Evolutionary conservation across 495 filamentous ascomycete genomes (phyloP).

Genomic region (Neurospora pannonica): DNA sequence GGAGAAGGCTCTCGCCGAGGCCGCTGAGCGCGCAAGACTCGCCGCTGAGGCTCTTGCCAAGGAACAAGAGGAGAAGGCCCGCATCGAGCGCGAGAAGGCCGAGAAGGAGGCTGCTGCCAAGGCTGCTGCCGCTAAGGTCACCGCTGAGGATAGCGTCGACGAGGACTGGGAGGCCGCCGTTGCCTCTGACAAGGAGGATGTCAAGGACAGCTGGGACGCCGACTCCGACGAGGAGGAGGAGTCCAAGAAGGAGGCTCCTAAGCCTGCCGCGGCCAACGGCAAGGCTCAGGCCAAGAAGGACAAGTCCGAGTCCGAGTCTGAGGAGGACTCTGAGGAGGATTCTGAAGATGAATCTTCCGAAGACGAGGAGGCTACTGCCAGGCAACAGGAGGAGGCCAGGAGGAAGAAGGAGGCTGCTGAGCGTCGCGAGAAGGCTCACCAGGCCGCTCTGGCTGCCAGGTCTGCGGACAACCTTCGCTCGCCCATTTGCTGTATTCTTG

Average conservation of each 20-base stretch:
- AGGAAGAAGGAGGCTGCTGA: slow-evolving; percentile 88
- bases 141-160: slow-evolving; percentile 48
- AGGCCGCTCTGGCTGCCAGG: slow-evolving; percentile 82
- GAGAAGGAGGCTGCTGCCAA: slow-evolving; percentile 48
- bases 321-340: slow-evolving; percentile 23
- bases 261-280: slow-evolving; percentile 27
- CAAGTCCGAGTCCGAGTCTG: slow-evolving; percentile 17
- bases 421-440: slow-evolving; percentile 75
- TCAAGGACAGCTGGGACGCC: slow-evolving; percentile 95
- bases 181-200: slow-evolving; percentile 58
- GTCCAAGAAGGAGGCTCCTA: slow-evolving; percentile 21
- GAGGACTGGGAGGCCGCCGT: slow-evolving; percentile 89
- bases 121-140: slow-evolving; percentile 41
- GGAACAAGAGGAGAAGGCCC: slow-evolving; percentile 45
- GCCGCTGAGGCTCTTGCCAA: slow-evolving; percentile 58
- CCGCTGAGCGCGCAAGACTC: slow-evolving; percentile 54
- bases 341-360: slow-evolving; percentile 48
- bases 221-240: slow-evolving; percentile 66
- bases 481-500: slow-evolving; percentile 98
- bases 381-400: slow-evolving; percentile 56
- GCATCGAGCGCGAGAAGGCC: slow-evolving; percentile 38
- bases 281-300: slow-evolving; percentile 5
- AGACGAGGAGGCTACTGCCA: slow-evolving; percentile 61
- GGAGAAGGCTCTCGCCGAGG: slow-evolving; percentile 60
- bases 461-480: slow-evolving; percentile 93